These are phyloP conservation scores for Anethum foeniculum DNA, from an alignment of 140 eudicot species.

Conservation along the genomic window DNA sequence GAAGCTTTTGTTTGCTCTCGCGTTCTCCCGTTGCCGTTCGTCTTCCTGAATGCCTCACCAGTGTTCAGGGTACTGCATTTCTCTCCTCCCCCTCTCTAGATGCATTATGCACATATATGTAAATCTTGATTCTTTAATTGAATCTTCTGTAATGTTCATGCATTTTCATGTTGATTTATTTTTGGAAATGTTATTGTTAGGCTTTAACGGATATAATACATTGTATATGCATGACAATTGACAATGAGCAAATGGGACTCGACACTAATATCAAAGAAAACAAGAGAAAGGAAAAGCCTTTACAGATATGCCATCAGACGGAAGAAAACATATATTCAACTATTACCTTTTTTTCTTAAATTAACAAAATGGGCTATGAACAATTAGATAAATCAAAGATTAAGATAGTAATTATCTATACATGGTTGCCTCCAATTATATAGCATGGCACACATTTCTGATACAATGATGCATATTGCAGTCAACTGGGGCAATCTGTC, in stretches of 20 bases:
- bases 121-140: no score
- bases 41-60: constrained; percentile 97
- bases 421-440: not conserved
- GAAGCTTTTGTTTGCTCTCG: constrained; percentile 53
- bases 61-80: constrained; percentile 58
- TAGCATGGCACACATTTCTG: not conserved
- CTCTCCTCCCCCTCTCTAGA: no score
- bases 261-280: not conserved
- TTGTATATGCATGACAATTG: not conserved
- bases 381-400: not conserved
- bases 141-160: not conserved
- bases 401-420: not conserved
- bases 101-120: not conserved
- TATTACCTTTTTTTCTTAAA: not conserved
- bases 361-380: not conserved
- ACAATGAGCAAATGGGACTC: not conserved
- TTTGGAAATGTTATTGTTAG: not conserved
- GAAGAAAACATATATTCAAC: not conserved
- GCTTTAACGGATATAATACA: not conserved
- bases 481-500: constrained; percentile 50
- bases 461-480: constrained; percentile 24
- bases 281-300: not conserved
- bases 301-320: not conserved
- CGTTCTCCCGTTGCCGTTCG: constrained; percentile 63
- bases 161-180: not conserved